Evolutionary conservation across 2,329 filamentous ascomycete species (phyloP).

Genomic region (Fusarium compactum): DNA sequence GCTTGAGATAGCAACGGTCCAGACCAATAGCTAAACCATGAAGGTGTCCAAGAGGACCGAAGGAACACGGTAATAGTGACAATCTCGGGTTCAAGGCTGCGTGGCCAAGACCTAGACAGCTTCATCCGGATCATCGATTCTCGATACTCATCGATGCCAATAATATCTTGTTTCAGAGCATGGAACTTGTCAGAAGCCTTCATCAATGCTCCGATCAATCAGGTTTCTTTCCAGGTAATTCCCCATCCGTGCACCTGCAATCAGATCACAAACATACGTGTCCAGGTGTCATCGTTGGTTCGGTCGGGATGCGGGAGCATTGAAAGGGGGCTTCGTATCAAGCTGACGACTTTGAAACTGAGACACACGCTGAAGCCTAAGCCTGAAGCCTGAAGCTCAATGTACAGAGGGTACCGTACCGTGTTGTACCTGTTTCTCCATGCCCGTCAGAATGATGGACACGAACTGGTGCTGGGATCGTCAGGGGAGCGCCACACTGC

Average conservation of each 20-base stretch:
- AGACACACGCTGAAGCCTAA: conserved; percentile 5
- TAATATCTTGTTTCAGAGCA: conserved; percentile 26
- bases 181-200: conserved; percentile 10
- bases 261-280: conserved; percentile 11
- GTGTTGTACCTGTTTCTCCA: conserved; percentile 12
- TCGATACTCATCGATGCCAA: background rate
- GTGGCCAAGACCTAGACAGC: background rate
- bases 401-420: background rate
- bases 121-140: conserved; percentile 6
- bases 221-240: conserved; percentile 14
- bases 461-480: conserved; percentile 33
- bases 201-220: conserved; percentile 3
- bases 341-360: conserved; percentile 33
- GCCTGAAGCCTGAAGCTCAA: background rate
- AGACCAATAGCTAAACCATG: conserved; percentile 30
- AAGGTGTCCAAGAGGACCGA: conserved; percentile 2
- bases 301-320: conserved; percentile 19
- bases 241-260: conserved; percentile 39
- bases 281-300: background rate
- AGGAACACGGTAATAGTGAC: conserved; percentile 2
- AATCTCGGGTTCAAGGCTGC: background rate
- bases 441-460: conserved; percentile 29
- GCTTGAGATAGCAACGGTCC: conserved; percentile 15
- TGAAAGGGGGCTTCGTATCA: conserved; percentile 33
- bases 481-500: conserved; percentile 39